Conservation (phyloP, 257 asterid species). For the Solanum phureja region DNA sequence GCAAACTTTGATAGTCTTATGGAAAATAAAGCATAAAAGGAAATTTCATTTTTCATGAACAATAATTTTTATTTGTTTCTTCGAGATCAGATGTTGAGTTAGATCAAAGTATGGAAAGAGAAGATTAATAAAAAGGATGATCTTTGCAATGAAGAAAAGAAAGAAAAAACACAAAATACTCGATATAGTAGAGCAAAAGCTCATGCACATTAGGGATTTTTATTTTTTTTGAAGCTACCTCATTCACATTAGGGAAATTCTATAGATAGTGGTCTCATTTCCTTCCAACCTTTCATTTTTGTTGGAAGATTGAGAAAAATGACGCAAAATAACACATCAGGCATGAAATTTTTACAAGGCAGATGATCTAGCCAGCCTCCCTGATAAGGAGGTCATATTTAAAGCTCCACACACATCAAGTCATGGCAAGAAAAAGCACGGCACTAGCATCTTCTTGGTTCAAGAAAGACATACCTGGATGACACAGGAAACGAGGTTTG, state of each 20-base stretch:
- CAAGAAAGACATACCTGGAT: constrained; percentile 57
- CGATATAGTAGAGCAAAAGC: neutral
- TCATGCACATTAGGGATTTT: neutral
- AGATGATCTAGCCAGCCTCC: neutral
- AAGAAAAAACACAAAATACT: neutral
- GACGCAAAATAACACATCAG: neutral
- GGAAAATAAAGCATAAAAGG: neutral
- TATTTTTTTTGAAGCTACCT: neutral
- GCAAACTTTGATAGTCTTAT: neutral
- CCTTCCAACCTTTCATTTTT: neutral
- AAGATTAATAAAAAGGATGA: neutral
- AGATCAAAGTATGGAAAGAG: neutral
- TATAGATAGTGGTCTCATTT: neutral
- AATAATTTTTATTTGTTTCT: neutral
- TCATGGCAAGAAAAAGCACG: neutral
- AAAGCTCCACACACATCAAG: neutral
- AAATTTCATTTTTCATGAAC: neutral
- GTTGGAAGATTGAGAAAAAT: neutral
- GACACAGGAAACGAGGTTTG: constrained; percentile 81
- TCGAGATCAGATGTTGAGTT: neutral
- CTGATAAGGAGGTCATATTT: neutral
- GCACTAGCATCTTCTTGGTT: neutral
- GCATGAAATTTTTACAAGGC: neutral
- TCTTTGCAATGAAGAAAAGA: neutral
- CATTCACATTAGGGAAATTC: neutral